phyloP scores from a whole-genome alignment of 73 alveolate genomes.

The Urostyla sp. region DNA sequence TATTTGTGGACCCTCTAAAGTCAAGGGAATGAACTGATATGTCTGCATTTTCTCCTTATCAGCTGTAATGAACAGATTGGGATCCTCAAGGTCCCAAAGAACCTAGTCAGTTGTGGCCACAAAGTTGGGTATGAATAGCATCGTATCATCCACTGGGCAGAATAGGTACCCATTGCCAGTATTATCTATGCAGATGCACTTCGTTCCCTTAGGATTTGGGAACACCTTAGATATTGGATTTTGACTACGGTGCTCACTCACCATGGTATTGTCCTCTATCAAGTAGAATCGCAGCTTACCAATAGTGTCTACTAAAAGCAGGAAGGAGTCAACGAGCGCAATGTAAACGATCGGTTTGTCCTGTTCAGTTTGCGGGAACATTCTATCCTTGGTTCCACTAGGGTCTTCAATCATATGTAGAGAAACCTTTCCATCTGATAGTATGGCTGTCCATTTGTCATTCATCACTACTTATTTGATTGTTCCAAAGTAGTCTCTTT shows the following conservation, averaged over 20 bases:
- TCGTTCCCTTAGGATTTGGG: conserved; percentile 94
- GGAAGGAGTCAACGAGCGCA: conserved; percentile 87
- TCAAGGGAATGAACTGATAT: conserved; percentile 80
- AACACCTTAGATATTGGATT: conserved; percentile 77
- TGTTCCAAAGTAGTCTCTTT: conserved; percentile 90
- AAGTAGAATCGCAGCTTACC: conserved; percentile 89
- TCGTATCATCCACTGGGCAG: conserved; percentile 95
- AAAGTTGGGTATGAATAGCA: conserved; percentile 75
- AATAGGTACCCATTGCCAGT: conserved; percentile 94
- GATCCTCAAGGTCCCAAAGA: conserved; percentile 94
- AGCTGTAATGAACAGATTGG: conserved; percentile 87
- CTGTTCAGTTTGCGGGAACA: conserved; percentile 90
- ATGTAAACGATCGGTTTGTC: conserved; percentile 88
- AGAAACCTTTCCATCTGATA: conserved; percentile 87
- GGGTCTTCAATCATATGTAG: conserved; percentile 86
- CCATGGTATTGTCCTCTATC: conserved; percentile 82
- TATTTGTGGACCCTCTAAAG: conserved; percentile 90
- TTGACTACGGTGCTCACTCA: conserved; percentile 89
- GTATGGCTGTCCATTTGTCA: conserved; percentile 92
- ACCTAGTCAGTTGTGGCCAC: conserved; percentile 80
- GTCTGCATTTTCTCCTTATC: conserved; percentile 79
- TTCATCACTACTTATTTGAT: conserved; percentile 86
- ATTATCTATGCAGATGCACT: conserved; percentile 90
- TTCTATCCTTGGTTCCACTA: conserved; percentile 69
- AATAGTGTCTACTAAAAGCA: conserved; percentile 85